A percentile compares a stretch with the other conserved stretches of the same genome.
Evolutionary conservation across 306 rosid species (phyloP).

Genomic region (Castanea sativa): DNA sequence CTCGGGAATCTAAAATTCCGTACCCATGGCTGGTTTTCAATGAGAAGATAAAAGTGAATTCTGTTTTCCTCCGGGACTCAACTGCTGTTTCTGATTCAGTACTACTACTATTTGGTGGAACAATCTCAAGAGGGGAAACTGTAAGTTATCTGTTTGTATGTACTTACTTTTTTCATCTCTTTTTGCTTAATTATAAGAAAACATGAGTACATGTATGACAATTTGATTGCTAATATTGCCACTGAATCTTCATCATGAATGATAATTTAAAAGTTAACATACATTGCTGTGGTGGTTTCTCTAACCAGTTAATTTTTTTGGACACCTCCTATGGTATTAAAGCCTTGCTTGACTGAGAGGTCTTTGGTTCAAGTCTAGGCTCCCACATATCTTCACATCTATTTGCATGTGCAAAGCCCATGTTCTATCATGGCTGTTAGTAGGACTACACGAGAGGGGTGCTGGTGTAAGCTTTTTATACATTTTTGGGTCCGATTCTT

Average conservation of each 20-base stretch:
- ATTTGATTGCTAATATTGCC: not conserved
- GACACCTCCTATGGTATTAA: not conserved
- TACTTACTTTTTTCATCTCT: constrained; percentile 8
- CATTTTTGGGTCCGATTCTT: not conserved
- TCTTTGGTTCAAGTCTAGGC: constrained; percentile 1
- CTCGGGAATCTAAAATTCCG: constrained; percentile 84
- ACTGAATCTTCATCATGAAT: not conserved
- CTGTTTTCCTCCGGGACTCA: constrained; percentile 94
- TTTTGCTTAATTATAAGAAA: not conserved
- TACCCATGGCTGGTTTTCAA: constrained; percentile 97
- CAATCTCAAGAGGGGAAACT: constrained; percentile 58
- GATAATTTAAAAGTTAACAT: not conserved
- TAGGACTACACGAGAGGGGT: not conserved
- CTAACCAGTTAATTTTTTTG: not conserved
- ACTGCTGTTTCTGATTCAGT: constrained; percentile 86
- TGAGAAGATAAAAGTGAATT: constrained; percentile 95
- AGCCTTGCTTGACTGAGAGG: not conserved
- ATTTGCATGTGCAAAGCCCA: not conserved
- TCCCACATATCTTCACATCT: not conserved
- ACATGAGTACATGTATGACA: not conserved
- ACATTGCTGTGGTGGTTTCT: not conserved
- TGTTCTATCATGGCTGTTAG: not conserved
- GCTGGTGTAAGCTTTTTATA: not conserved
- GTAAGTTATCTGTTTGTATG: constrained; percentile 41
- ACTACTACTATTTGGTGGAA: constrained; percentile 91